A percentile compares a stretch with the other conserved stretches of the same genome.
These are phyloP conservation scores for Candida sphagnicola DNA, from an alignment of 805 yeast species.

Conservation along the genomic window DNA sequence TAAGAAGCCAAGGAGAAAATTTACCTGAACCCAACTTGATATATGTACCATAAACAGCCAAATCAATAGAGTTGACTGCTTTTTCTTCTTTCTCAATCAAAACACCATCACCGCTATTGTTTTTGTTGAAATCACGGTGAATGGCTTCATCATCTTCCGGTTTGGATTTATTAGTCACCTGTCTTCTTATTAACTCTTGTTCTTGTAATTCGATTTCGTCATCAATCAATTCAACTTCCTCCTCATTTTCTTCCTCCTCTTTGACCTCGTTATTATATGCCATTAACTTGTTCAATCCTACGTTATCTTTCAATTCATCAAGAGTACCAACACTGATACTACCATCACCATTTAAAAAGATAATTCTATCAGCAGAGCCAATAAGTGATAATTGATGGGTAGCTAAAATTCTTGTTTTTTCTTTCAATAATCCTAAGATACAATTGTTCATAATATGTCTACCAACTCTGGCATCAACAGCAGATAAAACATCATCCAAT, in stretches of 20 bases:
- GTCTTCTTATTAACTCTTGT: conserved; percentile 13
- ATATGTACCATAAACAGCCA: conserved; percentile 48
- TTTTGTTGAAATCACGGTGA: conserved; percentile 26
- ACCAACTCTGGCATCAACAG: conserved; percentile 38
- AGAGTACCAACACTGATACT: conserved; percentile 26
- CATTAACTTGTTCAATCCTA: conserved; percentile 26
- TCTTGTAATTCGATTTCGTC: conserved; percentile 17
- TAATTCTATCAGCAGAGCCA: conserved; percentile 27
- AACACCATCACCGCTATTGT: conserved; percentile 18
- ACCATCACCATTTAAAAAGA: conserved; percentile 30
- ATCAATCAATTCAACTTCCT: conserved; percentile 5
- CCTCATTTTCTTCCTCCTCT: conserved; percentile 15
- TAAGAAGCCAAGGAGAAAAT: conserved; percentile 22
- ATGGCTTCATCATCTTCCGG: conserved; percentile 31
- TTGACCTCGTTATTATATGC: conserved; percentile 16
- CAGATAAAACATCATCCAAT: conserved; percentile 33
- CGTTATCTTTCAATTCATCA: conserved; percentile 21
- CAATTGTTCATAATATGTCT: conserved; percentile 31
- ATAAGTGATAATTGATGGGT: conserved; percentile 34
- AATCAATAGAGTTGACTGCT: conserved; percentile 52
- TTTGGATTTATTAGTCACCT: conserved; percentile 8
- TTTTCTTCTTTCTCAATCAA: conserved; percentile 48
- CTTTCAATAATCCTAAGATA: conserved; percentile 22
- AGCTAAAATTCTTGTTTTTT: conserved; percentile 32
- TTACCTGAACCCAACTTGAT: conserved; percentile 53